Conservation (phyloP, 257 asterid genomes). For the Nicotiana obtusifolia region DNA sequence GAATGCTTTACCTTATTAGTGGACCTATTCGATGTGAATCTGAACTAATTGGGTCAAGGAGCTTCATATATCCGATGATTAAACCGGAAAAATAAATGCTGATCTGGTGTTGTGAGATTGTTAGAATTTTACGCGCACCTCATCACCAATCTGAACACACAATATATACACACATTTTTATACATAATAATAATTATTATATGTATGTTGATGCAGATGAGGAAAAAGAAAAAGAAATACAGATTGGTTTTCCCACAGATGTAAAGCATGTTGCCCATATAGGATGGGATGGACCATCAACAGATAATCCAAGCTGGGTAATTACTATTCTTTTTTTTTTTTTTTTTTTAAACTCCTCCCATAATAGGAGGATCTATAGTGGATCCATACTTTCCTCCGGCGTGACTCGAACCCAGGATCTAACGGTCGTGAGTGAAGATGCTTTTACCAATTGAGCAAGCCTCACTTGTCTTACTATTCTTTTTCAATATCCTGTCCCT, state of each 20-base stretch:
- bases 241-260: conserved; percentile 92
- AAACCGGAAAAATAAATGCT: neutral
- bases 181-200: neutral
- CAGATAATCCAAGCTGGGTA: conserved; percentile 79
- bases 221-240: conserved; percentile 59
- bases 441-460: too few relatives aligned
- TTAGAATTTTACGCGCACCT: neutral
- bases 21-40: neutral
- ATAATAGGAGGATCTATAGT: too few relatives aligned
- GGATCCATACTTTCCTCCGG: too few relatives aligned
- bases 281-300: conserved; percentile 87
- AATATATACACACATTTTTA: neutral
- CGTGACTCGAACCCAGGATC: too few relatives aligned
- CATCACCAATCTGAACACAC: neutral
- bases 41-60: neutral
- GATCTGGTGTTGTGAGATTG: too few relatives aligned
- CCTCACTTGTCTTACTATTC: too few relatives aligned
- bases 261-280: conserved; percentile 98
- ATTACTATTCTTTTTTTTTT: too few relatives aligned
- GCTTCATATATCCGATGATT: neutral
- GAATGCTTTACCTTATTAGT: neutral
- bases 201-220: conserved; percentile 46
- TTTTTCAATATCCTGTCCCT: neutral
- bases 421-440: too few relatives aligned
- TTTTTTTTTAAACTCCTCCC: too few relatives aligned